Evolutionary conservation across 306 rosid genomes (phyloP).

Genomic region (Prunus dulcis): DNA sequence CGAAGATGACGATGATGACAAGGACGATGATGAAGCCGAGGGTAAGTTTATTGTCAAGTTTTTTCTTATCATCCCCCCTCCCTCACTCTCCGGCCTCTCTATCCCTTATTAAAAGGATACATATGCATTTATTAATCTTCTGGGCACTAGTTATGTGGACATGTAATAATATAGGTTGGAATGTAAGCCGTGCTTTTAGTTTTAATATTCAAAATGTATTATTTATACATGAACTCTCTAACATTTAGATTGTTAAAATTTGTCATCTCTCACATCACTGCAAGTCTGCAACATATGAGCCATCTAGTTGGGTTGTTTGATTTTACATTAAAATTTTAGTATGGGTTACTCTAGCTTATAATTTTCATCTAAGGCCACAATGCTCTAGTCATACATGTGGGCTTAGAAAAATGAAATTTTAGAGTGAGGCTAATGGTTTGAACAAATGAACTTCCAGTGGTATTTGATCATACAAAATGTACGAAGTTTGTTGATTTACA

Average conservation of each 20-base stretch:
- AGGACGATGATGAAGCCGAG: slow-evolving; percentile 61
- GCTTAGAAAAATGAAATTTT: not conserved
- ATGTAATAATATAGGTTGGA: not conserved
- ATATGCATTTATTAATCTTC: not conserved
- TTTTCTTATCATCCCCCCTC: not conserved
- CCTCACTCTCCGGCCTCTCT: no score
- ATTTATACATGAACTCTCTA: not conserved
- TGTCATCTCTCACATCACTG: not conserved
- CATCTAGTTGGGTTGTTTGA: not conserved
- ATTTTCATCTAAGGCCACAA: no score
- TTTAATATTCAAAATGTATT: not conserved
- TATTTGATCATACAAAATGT: not conserved
- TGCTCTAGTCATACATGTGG: no score
- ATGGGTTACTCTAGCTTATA: not conserved
- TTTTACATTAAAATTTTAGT: not conserved
- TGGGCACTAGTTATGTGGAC: not conserved
- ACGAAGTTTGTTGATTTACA: not conserved
- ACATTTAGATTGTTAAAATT: not conserved
- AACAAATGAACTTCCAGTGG: not conserved
- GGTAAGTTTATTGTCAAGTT: slow-evolving; percentile 44
- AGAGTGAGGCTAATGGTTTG: not conserved
- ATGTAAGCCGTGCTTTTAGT: not conserved
- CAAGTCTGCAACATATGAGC: not conserved
- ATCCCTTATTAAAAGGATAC: no score
- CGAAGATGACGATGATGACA: slow-evolving; percentile 61